Evolutionary conservation across 441 rosid genomes (phyloP), one percentile per base, ranked within the genome.

Genomic region (Populus hybrid): DNA sequence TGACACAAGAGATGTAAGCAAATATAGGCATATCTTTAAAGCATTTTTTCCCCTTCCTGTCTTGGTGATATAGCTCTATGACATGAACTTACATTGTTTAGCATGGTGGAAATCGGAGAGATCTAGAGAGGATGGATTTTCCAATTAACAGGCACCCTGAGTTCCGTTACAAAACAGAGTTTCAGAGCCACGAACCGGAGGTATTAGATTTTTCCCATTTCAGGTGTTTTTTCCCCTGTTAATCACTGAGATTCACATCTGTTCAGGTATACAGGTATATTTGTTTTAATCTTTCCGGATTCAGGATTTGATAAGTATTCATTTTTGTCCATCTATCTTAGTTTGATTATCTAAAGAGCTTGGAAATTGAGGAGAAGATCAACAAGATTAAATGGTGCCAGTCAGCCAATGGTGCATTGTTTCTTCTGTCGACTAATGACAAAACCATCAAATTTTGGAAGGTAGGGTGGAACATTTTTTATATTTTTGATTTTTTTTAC

Each of bases 301-400:
- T 72, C 16, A 53, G 32, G 20, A 40, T 71, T 71, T 67, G 69
- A 61, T 66, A 35, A n/a, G 68, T 65, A 6, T 53, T 78, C n/a
- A 30, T 70, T 23, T 73, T 79, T 28, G 82, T 21, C 21, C 35
- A 46, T 74, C 69, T 57, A 78, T 81, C 63, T 32, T 89, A 94
- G 98, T 94, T 94, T 89, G 98, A 94, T 83, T 94, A 94, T 81
- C 89, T 94, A 63, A 92, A 90, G 88, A 92, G 98, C 81, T 89
- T 94, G 95, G 98, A 94, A 87, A 92, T 94, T 78, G 98, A 92
- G 87, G 98, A 94, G 93, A 94, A 94, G 81, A 94, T 94, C 76
- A 94, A 94, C 89, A 91, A 94, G 77, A 91, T 94, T 63, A 90
- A 89, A 81, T 93, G 98, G 98, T 93, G 97, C 80, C 97, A 91